Conservation (phyloP, 2,329 filamentous ascomycete species). For the Penicillium oxalicum region DNA sequence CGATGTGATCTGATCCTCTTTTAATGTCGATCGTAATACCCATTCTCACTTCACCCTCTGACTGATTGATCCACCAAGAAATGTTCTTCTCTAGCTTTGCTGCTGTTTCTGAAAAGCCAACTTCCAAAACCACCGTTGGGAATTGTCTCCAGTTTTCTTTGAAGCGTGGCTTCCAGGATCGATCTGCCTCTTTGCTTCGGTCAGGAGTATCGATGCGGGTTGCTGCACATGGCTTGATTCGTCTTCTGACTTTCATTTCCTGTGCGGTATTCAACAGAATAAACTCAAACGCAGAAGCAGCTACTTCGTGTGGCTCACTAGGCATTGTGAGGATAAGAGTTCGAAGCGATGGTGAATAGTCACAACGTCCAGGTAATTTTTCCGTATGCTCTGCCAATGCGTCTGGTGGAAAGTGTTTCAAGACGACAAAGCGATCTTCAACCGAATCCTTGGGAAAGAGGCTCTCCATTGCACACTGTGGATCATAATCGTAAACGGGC, state of each 20-base stretch:
- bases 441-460: slow-evolving; percentile 1
- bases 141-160: not conserved
- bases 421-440: slow-evolving; percentile 5
- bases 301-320: slow-evolving; percentile 1
- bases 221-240: not conserved
- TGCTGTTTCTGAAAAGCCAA: slow-evolving; percentile 3
- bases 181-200: slow-evolving; percentile 6
- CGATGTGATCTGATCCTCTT: slow-evolving; percentile 2
- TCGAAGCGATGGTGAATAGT: slow-evolving; percentile 6
- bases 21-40: slow-evolving; percentile 7
- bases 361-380: slow-evolving; percentile 1
- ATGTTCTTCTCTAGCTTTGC: slow-evolving; percentile 6
- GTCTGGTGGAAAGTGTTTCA: slow-evolving; percentile 3
- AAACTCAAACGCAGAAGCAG: not conserved
- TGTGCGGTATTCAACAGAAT: not conserved
- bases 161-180: slow-evolving; percentile 3
- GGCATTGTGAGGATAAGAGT: slow-evolving; percentile 5
- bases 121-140: slow-evolving; percentile 6
- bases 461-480: not conserved
- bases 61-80: slow-evolving; percentile 6
- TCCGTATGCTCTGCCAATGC: not conserved
- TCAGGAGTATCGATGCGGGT: slow-evolving; percentile 1
- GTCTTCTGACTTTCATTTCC: not conserved
- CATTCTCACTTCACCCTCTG: slow-evolving; percentile 3
- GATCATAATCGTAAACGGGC: slow-evolving; percentile 1